A percentile compares a stretch with the other conserved stretches of the same genome.
Conservation (phyloP, 306 rosid genomes). For the Dryas alaskensis region DNA sequence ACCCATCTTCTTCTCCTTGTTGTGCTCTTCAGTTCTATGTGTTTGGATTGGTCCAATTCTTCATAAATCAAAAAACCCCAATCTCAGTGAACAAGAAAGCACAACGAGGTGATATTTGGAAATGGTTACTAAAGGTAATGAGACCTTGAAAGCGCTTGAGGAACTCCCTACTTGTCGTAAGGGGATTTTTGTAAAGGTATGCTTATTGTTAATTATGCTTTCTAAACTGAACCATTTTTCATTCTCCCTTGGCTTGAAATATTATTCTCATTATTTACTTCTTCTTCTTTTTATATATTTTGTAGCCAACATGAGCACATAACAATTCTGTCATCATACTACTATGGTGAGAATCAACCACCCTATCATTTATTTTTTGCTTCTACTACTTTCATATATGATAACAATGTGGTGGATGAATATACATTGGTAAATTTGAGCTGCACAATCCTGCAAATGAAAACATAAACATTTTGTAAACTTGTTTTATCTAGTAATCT, state of each 20-base stretch:
- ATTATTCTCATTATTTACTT: not conserved
- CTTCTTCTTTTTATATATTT: slow-evolving; percentile 10
- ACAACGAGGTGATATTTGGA: too few relatives aligned
- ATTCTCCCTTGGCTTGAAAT: slow-evolving; percentile 2
- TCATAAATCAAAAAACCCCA: too few relatives aligned
- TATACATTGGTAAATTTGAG: not conserved
- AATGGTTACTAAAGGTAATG: slow-evolving; percentile 85
- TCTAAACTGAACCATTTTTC: not conserved
- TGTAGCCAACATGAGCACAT: slow-evolving; percentile 69
- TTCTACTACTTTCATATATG: not conserved
- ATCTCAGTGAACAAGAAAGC: too few relatives aligned
- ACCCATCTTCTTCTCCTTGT: too few relatives aligned
- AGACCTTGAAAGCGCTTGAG: slow-evolving; percentile 75
- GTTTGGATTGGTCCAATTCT: too few relatives aligned
- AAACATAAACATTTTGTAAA: not conserved
- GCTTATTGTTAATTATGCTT: slow-evolving; percentile 3
- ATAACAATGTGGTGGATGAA: not conserved
- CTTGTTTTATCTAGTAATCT: not conserved
- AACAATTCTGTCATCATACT: slow-evolving; percentile 79
- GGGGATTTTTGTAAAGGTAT: slow-evolving; percentile 93
- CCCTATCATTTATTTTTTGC: not conserved
- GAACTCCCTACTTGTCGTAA: slow-evolving; percentile 80
- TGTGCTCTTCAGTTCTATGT: too few relatives aligned
- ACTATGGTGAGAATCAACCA: slow-evolving; percentile 68
- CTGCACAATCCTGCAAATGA: not conserved